These are phyloP conservation scores for Xerocomus minutiporus DNA, from an alignment of 1,284 basidiomycete genomes.

Conservation along the genomic window DNA sequence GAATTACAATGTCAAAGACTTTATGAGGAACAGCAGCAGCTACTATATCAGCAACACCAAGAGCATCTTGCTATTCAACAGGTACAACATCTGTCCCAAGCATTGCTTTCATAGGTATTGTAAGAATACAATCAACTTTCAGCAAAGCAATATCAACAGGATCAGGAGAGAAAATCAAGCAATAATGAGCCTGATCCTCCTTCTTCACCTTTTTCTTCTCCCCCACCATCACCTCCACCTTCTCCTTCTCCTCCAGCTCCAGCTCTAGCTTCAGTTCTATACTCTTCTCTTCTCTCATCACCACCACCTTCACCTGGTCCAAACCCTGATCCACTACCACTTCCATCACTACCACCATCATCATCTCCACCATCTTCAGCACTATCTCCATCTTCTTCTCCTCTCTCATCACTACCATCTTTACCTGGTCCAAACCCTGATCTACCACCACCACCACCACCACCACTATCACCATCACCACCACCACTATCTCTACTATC, in stretches of 20 bases:
- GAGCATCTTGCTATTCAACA: not conserved
- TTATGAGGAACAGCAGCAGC: not conserved
- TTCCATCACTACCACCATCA: not conserved
- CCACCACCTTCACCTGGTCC: no score
- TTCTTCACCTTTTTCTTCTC: not conserved
- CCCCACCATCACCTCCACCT: not conserved
- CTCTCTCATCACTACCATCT: no score
- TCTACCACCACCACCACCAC: no score
- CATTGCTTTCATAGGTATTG: not conserved
- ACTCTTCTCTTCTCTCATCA: no score
- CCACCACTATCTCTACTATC: no score
- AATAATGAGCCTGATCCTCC: not conserved
- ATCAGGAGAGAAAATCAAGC: not conserved
- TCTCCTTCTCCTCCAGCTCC: not conserved
- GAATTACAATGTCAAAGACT: not conserved
- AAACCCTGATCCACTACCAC: not conserved
- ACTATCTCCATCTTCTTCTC: no score
- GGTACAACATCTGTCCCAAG: not conserved
- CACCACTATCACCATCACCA: no score
- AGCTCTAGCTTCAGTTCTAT: no score
- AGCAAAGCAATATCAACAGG: not conserved
- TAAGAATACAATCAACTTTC: not conserved
- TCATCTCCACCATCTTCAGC: no score
- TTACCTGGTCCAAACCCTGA: no score
- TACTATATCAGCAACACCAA: not conserved